Evolutionary conservation across 2,329 filamentous ascomycete species (phyloP).

Genomic region (Microcyclospora tardicrescens): DNA sequence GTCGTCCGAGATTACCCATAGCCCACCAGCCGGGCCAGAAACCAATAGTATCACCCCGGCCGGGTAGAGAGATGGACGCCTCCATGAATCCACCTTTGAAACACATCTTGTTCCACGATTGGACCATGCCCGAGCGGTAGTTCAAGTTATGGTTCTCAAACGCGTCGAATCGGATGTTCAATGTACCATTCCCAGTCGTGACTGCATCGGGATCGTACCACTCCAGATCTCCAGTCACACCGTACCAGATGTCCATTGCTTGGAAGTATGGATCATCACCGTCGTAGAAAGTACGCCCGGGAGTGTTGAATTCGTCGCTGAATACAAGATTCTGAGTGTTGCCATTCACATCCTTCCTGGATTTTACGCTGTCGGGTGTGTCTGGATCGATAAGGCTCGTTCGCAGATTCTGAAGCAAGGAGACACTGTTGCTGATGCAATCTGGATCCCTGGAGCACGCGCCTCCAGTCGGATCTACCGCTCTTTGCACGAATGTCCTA

Average conservation of each 20-base stretch:
- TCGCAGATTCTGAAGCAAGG: constrained; percentile 48
- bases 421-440: constrained; percentile 35
- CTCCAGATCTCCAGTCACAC: constrained; percentile 56
- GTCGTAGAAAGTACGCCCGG: constrained; percentile 56
- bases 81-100: constrained; percentile 60
- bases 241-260: constrained; percentile 59
- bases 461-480: constrained; percentile 23
- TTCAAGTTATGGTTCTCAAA: constrained; percentile 53
- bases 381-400: constrained; percentile 52
- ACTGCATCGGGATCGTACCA: constrained; percentile 29
- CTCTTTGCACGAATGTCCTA: constrained; percentile 45
- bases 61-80: constrained; percentile 57
- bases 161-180: constrained; percentile 52
- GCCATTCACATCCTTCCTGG: constrained; percentile 45
- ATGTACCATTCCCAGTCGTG: constrained; percentile 45
- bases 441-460: constrained; percentile 31
- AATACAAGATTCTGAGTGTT: constrained; percentile 51
- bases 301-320: constrained; percentile 58
- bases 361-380: constrained; percentile 46
- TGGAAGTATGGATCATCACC: constrained; percentile 58
- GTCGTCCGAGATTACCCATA: constrained; percentile 59
- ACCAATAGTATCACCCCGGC: constrained; percentile 51
- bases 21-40: constrained; percentile 69
- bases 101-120: constrained; percentile 62
- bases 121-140: constrained; percentile 60